Evolutionary conservation across 257 asterid species (phyloP), one percentile per base, ranked within the genome.

Genomic region (Marsdenia floribunda): DNA sequence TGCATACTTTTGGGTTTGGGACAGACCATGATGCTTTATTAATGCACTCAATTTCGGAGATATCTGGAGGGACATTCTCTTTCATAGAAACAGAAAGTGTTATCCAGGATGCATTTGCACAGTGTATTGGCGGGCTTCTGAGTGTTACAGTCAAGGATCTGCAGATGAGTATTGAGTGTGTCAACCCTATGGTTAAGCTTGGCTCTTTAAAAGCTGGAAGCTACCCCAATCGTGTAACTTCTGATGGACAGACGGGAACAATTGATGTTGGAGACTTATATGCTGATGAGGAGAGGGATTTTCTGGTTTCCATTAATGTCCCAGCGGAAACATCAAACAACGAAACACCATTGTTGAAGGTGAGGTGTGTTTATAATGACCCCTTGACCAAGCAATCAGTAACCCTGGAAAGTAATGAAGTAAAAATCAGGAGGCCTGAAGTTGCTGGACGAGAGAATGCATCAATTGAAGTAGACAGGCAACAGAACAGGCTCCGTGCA

Each of bases 101-200:
- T n/a, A 95, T 95, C 58, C 99, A 95, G 83, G 97, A 95, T 70
- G 99, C 99, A 2, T 95, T 95, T 77, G 99, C 99, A 15, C 99
- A 95, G 82, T 95, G 99, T 84, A 95, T 95, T 53, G 99, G 98
- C 1, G 99, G 99, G 50, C 94, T 95, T 68, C 79, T 95, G 82
- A 95, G 99, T 67, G 98, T 95, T 24, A 91, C 91, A 59, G 96
- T 95, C 57, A 95, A 95, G 85, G 91, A 89, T 79, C 75, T 95
- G 68, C 89, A 78, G 10, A 77, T 95, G 33, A 76, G 37, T 55
- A 82, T 95, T 0, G 96, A 89, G 77, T 80, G 93, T 64, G 87
- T 80, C 57, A 84, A 87, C 77, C 88, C 96, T 0, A 77, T 79
- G 19, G 79, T 92, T 75, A 73, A 57, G 78, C 83, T 95, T 61